Evolutionary conservation across 495 filamentous ascomycete genomes (phyloP).

Genomic region (Coniosporium apollinis): DNA sequence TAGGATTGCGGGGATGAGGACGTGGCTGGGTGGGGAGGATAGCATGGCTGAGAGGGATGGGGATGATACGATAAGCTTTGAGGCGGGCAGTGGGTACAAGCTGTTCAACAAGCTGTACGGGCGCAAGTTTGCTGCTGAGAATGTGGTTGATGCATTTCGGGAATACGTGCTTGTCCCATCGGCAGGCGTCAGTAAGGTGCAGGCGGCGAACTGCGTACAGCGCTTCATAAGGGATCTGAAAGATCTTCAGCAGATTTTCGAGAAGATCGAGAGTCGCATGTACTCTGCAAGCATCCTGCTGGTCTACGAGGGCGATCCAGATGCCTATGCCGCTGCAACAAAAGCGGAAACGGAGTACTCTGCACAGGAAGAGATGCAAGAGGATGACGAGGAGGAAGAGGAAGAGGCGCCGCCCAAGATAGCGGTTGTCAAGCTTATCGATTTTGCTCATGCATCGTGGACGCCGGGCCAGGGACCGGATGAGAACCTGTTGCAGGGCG

Average conservation of each 20-base stretch:
- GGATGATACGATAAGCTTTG: conserved; percentile 30
- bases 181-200: conserved; percentile 34
- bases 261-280: conserved; percentile 76
- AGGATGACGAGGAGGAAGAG: conserved; percentile 44
- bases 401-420: conserved; percentile 51
- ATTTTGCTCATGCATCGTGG: conserved; percentile 91
- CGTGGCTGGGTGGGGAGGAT: conserved; percentile 51
- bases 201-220: conserved; percentile 36
- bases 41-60: conserved; percentile 24
- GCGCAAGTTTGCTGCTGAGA: conserved; percentile 49
- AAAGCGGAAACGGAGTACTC: conserved; percentile 22
- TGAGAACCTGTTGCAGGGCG: conserved; percentile 63
- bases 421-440: conserved; percentile 74
- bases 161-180: conserved; percentile 54
- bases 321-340: conserved; percentile 23
- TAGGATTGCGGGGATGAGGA: conserved; percentile 85
- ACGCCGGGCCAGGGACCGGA: conserved; percentile 73
- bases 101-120: conserved; percentile 85
- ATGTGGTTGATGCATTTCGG: conserved; percentile 56
- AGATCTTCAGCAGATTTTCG: conserved; percentile 45
- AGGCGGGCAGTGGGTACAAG: too few relatives aligned
- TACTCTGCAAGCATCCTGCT: conserved; percentile 81
- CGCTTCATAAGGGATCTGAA: conserved; percentile 51
- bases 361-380: conserved; percentile 7
- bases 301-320: conserved; percentile 77